phyloP scores from a whole-genome alignment of 768 basidiomycete species.

The Macrolepiota fuliginosa region DNA sequence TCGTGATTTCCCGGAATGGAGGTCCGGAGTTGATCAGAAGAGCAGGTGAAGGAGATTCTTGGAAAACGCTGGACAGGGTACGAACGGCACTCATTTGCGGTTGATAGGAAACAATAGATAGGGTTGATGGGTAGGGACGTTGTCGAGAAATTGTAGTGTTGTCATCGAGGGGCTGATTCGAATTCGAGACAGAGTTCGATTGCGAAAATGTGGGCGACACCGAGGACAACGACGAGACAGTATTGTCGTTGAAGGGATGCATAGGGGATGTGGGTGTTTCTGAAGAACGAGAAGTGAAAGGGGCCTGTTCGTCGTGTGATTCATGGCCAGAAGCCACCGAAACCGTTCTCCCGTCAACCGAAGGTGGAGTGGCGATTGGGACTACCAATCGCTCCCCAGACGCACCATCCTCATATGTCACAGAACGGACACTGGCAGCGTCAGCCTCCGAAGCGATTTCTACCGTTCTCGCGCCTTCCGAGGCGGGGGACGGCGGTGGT shows the following conservation, averaged over 20 bases:
- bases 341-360: not conserved
- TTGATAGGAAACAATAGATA: constrained; percentile 9
- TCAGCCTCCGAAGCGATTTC: constrained; percentile 33
- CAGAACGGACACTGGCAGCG: constrained; percentile 1
- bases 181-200: not conserved
- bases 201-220: not conserved
- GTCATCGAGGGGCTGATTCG: constrained; percentile 1
- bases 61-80: constrained; percentile 5
- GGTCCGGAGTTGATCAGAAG: not conserved
- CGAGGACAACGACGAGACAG: not conserved
- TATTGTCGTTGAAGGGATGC: not conserved
- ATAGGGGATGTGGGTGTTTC: not conserved
- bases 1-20: constrained; percentile 5
- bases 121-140: not conserved
- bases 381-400: constrained; percentile 6
- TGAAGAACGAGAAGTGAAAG: not conserved
- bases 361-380: not conserved
- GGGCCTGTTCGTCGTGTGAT: not conserved
- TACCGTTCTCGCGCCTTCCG: constrained; percentile 38
- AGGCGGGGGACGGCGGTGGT: constrained; percentile 20
- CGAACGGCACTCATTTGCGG: not conserved
- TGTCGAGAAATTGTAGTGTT: not conserved
- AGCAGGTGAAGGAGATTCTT: constrained; percentile 7
- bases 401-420: constrained; percentile 2
- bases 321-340: not conserved